Conservation (phyloP, 805 yeast genomes). For the Ogataea neopini region DNA sequence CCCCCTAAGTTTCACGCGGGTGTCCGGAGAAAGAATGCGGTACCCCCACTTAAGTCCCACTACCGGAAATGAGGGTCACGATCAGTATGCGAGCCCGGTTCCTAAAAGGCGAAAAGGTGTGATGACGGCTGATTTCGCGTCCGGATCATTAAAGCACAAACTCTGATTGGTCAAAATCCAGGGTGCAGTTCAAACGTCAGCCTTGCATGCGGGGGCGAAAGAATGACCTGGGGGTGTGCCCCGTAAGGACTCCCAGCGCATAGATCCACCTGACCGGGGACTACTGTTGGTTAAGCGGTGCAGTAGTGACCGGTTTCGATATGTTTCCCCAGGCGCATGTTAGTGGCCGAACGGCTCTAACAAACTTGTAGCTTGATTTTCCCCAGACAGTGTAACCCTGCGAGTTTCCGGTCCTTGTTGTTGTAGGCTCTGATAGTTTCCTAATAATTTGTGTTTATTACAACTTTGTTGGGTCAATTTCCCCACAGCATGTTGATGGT, state of each 20-base stretch:
- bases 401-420: background rate
- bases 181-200: constrained; percentile 12
- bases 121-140: constrained; percentile 11
- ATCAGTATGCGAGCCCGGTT: constrained; percentile 1
- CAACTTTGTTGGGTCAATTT: constrained; percentile 5
- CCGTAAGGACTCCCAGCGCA: constrained; percentile 1
- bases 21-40: background rate
- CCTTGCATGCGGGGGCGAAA: constrained; percentile 19
- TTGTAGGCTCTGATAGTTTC: background rate
- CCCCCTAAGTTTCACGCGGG: background rate
- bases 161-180: constrained; percentile 15
- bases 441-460: background rate
- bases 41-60: constrained; percentile 11
- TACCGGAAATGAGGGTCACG: constrained; percentile 16
- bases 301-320: background rate
- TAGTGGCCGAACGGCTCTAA: background rate
- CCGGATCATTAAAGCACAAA: constrained; percentile 12
- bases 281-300: no score
- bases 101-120: constrained; percentile 12
- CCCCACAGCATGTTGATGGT: constrained; percentile 11
- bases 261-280: background rate
- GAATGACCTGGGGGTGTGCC: constrained; percentile 8
- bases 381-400: background rate
- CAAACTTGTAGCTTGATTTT: background rate
- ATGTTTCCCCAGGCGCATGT: background rate